These are phyloP conservation scores for Collybia sordida DNA, from an alignment of 768 basidiomycete genomes.

Conservation along the genomic window DNA sequence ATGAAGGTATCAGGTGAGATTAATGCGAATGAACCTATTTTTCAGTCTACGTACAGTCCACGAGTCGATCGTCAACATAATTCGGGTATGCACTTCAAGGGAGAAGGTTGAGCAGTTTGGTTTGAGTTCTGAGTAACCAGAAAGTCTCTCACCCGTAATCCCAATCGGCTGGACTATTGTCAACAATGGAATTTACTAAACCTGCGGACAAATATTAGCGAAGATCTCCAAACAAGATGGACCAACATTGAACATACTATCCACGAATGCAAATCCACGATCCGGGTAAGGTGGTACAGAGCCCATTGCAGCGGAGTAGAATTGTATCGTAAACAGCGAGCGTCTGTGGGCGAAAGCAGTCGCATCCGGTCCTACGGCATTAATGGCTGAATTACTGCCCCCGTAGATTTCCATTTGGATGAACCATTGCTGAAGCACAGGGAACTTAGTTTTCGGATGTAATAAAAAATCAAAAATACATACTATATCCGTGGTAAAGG, in stretches of 20 bases:
- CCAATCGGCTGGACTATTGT: no score
- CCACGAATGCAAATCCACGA: not conserved
- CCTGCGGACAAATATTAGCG: no score
- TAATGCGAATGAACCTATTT: not conserved
- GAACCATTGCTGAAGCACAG: conserved; percentile 27
- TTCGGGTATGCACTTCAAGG: conserved; percentile 36
- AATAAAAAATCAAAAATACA: not conserved
- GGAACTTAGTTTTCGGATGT: not conserved
- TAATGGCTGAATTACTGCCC: conserved; percentile 45
- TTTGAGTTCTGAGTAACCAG: no score
- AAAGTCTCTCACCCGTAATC: no score
- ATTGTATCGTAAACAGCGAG: conserved; percentile 46
- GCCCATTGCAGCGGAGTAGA: conserved; percentile 42
- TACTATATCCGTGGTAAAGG: conserved; percentile 27
- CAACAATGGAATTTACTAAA: no score
- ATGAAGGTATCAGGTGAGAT: not conserved
- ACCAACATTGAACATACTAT: not conserved
- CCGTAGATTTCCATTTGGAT: conserved; percentile 44
- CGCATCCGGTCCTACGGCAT: conserved; percentile 32
- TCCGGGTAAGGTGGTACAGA: not conserved
- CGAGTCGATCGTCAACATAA: conserved; percentile 39
- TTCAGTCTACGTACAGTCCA: conserved; percentile 27
- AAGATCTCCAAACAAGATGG: not conserved
- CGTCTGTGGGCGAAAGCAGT: conserved; percentile 47
- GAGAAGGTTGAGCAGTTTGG: not conserved